These are phyloP conservation scores for Striga asiatica DNA, from an alignment of 257 asterid species.

Conservation along the genomic window DNA sequence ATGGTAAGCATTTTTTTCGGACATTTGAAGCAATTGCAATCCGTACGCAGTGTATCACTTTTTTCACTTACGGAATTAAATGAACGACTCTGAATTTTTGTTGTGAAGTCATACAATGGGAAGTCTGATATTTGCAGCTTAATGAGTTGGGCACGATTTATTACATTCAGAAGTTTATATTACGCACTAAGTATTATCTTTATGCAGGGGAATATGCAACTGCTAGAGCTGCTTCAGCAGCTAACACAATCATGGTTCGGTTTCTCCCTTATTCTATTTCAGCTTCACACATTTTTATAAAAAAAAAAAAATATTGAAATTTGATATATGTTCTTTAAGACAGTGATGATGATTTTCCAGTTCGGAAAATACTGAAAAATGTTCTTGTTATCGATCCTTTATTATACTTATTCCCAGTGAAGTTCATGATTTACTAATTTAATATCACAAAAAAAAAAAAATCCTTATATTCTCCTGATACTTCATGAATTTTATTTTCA, in stretches of 20 bases:
- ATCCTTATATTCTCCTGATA: not conserved
- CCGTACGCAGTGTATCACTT: not conserved
- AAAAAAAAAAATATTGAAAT: not conserved
- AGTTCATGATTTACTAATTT: no score
- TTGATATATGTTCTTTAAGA: no score
- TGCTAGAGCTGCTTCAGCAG: constrained; percentile 95
- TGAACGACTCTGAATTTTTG: no score
- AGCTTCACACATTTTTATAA: not conserved
- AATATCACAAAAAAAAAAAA: no score
- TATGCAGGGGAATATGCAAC: constrained; percentile 92
- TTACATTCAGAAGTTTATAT: not conserved
- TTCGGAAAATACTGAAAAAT: no score
- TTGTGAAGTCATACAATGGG: not conserved
- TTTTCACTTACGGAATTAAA: not conserved
- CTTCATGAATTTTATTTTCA: constrained; percentile 16
- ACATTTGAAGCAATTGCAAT: not conserved
- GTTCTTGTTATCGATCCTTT: no score
- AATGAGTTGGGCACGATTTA: no score
- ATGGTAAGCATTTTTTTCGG: constrained; percentile 33
- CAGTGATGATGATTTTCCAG: no score
- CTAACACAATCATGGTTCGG: constrained; percentile 85
- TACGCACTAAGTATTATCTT: not conserved
- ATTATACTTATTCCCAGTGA: no score
- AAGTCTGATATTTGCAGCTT: not conserved
- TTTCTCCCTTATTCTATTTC: not conserved